Conservation (phyloP, 1,139 yeast genomes). For the Hansenula anomala region DNA sequence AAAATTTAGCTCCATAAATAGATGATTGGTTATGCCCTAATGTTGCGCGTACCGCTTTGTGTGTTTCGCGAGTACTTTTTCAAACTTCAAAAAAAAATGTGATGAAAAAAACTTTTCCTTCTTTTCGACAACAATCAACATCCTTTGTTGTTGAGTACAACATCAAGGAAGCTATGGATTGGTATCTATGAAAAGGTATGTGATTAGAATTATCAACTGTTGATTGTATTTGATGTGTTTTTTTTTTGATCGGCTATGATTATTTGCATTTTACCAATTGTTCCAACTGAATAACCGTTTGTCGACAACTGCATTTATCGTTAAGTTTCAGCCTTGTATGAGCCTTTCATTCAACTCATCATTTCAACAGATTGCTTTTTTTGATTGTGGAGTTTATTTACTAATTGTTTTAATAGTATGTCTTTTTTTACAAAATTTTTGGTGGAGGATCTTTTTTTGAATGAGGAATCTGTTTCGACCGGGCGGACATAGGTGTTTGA, state of each 20-base stretch:
- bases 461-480: constrained; percentile 61
- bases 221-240: neutral
- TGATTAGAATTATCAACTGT: no score
- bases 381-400: neutral
- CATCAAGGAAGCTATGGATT: no score
- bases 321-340: constrained; percentile 89
- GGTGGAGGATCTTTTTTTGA: no score
- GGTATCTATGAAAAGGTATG: neutral
- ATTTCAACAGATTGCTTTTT: no score
- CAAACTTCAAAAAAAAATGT: no score
- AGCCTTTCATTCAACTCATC: constrained; percentile 41
- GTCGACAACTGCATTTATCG: constrained; percentile 73
- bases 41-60: no score
- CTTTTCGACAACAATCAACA: neutral
- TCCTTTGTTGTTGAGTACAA: no score
- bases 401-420: neutral
- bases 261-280: constrained; percentile 73
- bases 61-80: no score
- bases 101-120: neutral
- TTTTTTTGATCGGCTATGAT: constrained; percentile 44
- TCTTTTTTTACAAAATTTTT: no score
- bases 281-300: constrained; percentile 70
- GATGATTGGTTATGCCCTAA: neutral
- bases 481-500: constrained; percentile 69
- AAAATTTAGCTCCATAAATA: no score